Evolutionary conservation across 2,329 filamentous ascomycete species (phyloP).

Genomic region (Whalleya microplaca): DNA sequence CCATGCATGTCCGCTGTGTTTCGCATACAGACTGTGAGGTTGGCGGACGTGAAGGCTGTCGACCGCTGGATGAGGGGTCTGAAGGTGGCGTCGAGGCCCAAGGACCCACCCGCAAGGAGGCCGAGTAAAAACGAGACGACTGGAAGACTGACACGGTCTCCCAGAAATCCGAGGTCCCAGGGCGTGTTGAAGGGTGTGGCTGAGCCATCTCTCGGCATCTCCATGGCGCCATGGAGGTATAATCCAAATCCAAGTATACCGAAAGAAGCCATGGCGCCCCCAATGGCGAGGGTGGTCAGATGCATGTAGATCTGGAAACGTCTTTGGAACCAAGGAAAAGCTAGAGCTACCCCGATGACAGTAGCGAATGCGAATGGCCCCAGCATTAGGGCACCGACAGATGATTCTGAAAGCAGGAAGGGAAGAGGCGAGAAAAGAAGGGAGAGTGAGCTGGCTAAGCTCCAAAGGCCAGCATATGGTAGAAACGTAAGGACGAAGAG

Average conservation of each 20-base stretch:
- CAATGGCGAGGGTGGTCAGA: conserved; percentile 41
- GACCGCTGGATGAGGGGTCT: conserved; percentile 50
- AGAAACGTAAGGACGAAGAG: conserved; percentile 50
- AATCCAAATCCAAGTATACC: conserved; percentile 52
- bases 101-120: conserved; percentile 48
- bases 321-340: conserved; percentile 36
- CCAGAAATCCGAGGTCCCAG: conserved; percentile 17
- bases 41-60: conserved; percentile 53
- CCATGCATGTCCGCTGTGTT: conserved; percentile 54
- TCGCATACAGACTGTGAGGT: conserved; percentile 49
- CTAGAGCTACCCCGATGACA: conserved; percentile 37
- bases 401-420: conserved; percentile 43
- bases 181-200: conserved; percentile 31
- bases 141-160: conserved; percentile 39
- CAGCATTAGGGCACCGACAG: conserved; percentile 49
- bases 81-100: conserved; percentile 45
- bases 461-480: conserved; percentile 52
- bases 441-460: conserved; percentile 48
- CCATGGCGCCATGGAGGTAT: conserved; percentile 43
- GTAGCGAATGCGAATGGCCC: conserved; percentile 49
- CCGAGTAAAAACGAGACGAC: conserved; percentile 51
- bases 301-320: conserved; percentile 41
- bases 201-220: conserved; percentile 26
- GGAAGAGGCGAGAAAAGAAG: conserved; percentile 51
- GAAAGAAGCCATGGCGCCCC: conserved; percentile 43